phyloP scores from a whole-genome alignment of 352 stramenopile species.

The Peronospora destructor region DNA sequence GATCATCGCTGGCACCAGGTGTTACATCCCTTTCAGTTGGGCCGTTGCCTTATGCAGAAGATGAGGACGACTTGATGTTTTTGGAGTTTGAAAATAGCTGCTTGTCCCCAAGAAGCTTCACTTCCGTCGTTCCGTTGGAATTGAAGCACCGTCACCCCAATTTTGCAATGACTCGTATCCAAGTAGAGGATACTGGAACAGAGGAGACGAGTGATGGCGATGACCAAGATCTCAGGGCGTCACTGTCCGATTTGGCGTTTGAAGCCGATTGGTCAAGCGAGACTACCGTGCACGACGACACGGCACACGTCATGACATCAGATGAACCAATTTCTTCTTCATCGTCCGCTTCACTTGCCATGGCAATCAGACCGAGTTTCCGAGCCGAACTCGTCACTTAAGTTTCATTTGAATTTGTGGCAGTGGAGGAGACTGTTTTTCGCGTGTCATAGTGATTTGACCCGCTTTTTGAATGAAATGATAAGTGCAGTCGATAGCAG shows the following conservation, averaged over 20 bases:
- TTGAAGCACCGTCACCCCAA: conserved; percentile 36
- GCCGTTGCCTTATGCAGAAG: conserved; percentile 10
- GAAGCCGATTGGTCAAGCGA: conserved; percentile 71
- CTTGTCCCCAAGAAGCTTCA: conserved; percentile 23
- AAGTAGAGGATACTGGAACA: conserved; percentile 10
- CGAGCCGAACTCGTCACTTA: conserved; percentile 18
- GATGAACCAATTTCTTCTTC: conserved; percentile 8
- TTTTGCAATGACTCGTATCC: conserved; percentile 19
- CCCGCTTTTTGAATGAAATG: too few relatives aligned
- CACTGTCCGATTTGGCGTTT: conserved; percentile 65
- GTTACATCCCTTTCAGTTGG: conserved; percentile 4
- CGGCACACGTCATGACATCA: conserved; percentile 6
- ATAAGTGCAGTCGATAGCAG: neutral
- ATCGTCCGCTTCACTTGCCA: conserved; percentile 7
- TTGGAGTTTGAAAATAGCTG: conserved; percentile 27
- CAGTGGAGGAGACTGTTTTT: conserved; percentile 19
- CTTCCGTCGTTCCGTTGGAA: conserved; percentile 41
- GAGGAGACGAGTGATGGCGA: conserved; percentile 23
- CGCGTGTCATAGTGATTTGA: conserved; percentile 3
- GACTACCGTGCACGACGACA: conserved; percentile 6
- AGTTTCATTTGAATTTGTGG: conserved; percentile 18
- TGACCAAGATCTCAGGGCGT: conserved; percentile 29
- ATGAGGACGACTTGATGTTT: conserved; percentile 30
- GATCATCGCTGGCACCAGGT: conserved; percentile 5
- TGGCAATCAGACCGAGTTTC: conserved; percentile 10